These are phyloP conservation scores for Hanseniaspora occidentalis DNA, from an alignment of 805 yeast genomes.

Conservation along the genomic window DNA sequence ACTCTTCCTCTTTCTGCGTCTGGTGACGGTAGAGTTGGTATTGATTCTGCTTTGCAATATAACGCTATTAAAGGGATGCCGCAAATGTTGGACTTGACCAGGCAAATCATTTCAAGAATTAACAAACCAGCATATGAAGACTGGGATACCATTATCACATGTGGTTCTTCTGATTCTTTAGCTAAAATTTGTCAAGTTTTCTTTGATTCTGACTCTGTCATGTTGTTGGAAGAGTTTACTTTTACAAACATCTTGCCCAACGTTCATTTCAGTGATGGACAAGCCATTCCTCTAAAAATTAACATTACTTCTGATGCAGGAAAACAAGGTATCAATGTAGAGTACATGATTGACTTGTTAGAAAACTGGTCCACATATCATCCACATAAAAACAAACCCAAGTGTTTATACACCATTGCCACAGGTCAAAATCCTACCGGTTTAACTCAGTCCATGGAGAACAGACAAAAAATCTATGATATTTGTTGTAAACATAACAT, in stretches of 20 bases:
- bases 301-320: conserved; percentile 30
- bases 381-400: conserved; percentile 44
- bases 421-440: conserved; percentile 67
- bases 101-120: conserved; percentile 27
- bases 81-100: conserved; percentile 28
- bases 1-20: too few species aligned
- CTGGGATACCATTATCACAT: conserved; percentile 35
- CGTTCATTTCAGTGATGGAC: conserved; percentile 32
- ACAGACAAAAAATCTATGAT: conserved; percentile 35
- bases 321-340: conserved; percentile 42
- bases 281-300: conserved; percentile 48
- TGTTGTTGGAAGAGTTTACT: conserved; percentile 55
- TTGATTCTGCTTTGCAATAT: conserved; percentile 45
- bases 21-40: conserved; percentile 13
- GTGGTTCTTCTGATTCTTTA: conserved; percentile 46
- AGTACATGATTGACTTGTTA: conserved; percentile 34
- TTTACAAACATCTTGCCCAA: conserved; percentile 44
- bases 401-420: conserved; percentile 49
- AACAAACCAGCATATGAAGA: conserved; percentile 35
- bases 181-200: conserved; percentile 39
- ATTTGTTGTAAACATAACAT: conserved; percentile 46
- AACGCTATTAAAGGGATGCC: conserved; percentile 36
- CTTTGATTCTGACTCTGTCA: conserved; percentile 42
- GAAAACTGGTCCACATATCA: conserved; percentile 41
- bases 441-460: conserved; percentile 36